Base-by-base conservation (phyloP, 768 basidiomycete species). In the Hypholoma fasciculare region DNA sequence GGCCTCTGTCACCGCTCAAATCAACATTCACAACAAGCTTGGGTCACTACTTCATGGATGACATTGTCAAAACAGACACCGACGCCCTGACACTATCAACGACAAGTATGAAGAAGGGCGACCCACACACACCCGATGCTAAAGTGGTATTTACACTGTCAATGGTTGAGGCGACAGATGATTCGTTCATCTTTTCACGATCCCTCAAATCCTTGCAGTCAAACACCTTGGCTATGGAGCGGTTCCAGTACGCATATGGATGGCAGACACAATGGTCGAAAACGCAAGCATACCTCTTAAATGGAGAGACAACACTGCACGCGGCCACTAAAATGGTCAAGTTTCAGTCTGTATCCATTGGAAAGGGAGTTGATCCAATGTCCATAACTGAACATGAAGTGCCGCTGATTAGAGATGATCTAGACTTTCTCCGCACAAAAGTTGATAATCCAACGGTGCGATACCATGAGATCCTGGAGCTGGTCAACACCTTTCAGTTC, bases 301-400 rank as follows among this genome's bases (percentile, higher is more conserved):
- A 27, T 11, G 56, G 37, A 2, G 12, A 38, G 14, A n/a, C 11
- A n/a, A 27, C 36, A 26, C n/a, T n/a, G 27, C 4, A 46, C 17
- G 14, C 17, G 9, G 30, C 37, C 16, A 19, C 46, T 2, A 26
- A 14, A 3, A 14, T 1, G 23, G 19, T 16, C 14, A 16, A 13
- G 39, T 19, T 42, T 4, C 66, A 54, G 12, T n/a, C 56, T 0
- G 44, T 71, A 4, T 48, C 44, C 12, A 66, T 62, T 1, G 62
- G 6, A 67, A 65, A 39, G 68, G 69, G 48, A 67, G 69, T 30
- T 62, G 63, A 9, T 61, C 71, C 70, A 3, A 67, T 69, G 54
- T 20, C 3, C 14, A 66, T 14, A 50, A 56, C 3, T 30, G 27
- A 11, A 58, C 1, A 65, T 48, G 42, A 56, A 4, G 64, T 70